Percentiles rank a stretch among this genome's conserved stretches.
These are phyloP conservation scores for Vitis riparia DNA, from an alignment of 164 flowering plant species.

Conservation along the genomic window DNA sequence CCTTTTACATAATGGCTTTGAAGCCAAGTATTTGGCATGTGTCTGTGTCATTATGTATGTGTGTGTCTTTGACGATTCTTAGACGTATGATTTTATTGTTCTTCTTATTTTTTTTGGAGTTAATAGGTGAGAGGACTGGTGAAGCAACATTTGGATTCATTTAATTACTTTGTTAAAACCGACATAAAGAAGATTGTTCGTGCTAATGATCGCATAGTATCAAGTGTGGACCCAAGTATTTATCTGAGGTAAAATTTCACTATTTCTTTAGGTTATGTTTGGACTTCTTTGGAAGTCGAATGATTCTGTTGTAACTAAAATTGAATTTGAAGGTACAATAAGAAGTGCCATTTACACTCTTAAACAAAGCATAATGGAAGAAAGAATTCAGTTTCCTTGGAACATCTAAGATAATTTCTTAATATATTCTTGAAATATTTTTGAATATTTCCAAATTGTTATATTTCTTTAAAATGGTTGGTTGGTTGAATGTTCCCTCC, in stretches of 20 bases:
- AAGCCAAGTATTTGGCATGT: too few relatives aligned
- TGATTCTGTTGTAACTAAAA: background rate
- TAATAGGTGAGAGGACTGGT: conserved; percentile 86
- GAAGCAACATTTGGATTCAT: conserved; percentile 93
- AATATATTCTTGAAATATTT: background rate
- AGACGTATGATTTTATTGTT: background rate
- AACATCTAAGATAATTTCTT: background rate
- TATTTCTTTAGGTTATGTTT: background rate
- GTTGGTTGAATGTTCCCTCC: too few relatives aligned
- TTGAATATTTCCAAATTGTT: too few relatives aligned
- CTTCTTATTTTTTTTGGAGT: background rate
- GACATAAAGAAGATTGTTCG: conserved; percentile 74
- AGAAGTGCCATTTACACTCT: too few relatives aligned
- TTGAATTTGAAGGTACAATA: background rate
- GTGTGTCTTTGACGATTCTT: background rate
- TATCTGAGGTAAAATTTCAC: conserved; percentile 44
- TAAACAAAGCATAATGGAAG: too few relatives aligned
- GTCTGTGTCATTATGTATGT: background rate
- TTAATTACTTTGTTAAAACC: conserved; percentile 68
- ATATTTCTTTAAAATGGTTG: too few relatives aligned
- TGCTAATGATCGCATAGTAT: conserved; percentile 53
- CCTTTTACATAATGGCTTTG: too few relatives aligned
- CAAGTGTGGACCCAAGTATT: conserved; percentile 35
- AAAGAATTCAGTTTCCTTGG: background rate
- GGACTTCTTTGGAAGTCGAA: background rate